Percentiles rank a stretch among this genome's conserved stretches.
Evolutionary conservation across 345 rosid genomes (phyloP).

Genomic region (Melaleuca quinquenervia): DNA sequence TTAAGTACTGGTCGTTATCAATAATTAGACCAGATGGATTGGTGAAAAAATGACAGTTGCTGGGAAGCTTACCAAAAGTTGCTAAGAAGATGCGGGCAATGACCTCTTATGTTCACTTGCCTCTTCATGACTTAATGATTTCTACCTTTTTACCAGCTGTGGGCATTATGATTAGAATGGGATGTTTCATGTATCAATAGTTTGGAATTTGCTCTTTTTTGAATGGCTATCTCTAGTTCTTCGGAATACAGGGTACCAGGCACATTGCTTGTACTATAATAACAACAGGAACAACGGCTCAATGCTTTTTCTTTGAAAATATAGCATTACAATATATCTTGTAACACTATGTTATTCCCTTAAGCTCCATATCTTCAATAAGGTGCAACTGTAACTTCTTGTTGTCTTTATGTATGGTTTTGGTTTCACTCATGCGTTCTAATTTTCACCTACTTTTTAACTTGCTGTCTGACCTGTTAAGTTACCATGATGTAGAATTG

Average conservation of each 20-base stretch:
- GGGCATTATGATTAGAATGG: not conserved
- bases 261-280: not conserved
- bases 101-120: not conserved
- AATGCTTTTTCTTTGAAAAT: not conserved
- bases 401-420: not conserved
- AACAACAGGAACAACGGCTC: not conserved
- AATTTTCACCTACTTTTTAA: not conserved
- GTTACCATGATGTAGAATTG: not conserved
- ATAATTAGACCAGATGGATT: not conserved
- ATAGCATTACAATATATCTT: not conserved
- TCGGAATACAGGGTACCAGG: not conserved
- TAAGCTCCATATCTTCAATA: not conserved
- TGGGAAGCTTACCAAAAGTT: not conserved
- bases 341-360: not conserved
- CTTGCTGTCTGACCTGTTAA: not conserved
- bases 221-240: not conserved
- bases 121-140: not conserved
- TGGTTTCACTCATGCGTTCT: not conserved
- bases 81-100: not conserved
- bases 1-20: not conserved
- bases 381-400: not conserved
- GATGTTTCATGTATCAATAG: not conserved
- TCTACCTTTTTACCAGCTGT: not conserved
- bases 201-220: not conserved
- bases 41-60: not conserved